phyloP scores from a whole-genome alignment of 1,139 yeast species.

The Debaryomyces coudertii region DNA sequence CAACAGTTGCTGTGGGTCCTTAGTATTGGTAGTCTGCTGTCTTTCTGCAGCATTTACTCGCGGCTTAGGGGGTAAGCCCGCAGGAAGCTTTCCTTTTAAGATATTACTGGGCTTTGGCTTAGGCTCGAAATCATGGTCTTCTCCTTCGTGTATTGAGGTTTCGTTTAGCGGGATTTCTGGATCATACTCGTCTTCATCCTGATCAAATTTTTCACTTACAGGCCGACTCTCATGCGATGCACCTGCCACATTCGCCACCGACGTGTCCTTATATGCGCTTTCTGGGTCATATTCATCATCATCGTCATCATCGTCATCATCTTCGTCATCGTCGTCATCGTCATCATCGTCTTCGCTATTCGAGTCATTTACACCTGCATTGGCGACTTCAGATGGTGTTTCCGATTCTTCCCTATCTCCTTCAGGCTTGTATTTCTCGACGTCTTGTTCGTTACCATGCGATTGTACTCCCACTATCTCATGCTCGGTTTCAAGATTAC shows the following conservation, averaged over 20 bases:
- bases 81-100: constrained; percentile 17
- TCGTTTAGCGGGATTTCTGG: constrained; percentile 21
- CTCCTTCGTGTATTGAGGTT: neutral
- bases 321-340: constrained; percentile 11
- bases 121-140: constrained; percentile 13
- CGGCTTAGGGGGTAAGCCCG: constrained; percentile 38
- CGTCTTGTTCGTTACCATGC: neutral
- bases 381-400: neutral
- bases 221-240: neutral
- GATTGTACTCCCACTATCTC: neutral
- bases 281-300: constrained; percentile 9
- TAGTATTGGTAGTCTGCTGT: constrained; percentile 14
- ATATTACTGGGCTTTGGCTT: constrained; percentile 10
- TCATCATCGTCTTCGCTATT: constrained; percentile 2
- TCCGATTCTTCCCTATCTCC: neutral
- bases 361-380: constrained; percentile 3
- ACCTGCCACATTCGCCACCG: neutral
- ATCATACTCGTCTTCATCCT: constrained; percentile 28
- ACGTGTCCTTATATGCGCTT: constrained; percentile 7
- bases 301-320: constrained; percentile 8
- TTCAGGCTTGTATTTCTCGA: constrained; percentile 1
- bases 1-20: constrained; percentile 20
- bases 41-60: constrained; percentile 22
- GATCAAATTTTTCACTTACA: constrained; percentile 4
- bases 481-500: neutral